Evolutionary conservation across 345 rosid genomes (phyloP), one percentile per base, ranked within the genome.

Genomic region (Viola odorata): DNA sequence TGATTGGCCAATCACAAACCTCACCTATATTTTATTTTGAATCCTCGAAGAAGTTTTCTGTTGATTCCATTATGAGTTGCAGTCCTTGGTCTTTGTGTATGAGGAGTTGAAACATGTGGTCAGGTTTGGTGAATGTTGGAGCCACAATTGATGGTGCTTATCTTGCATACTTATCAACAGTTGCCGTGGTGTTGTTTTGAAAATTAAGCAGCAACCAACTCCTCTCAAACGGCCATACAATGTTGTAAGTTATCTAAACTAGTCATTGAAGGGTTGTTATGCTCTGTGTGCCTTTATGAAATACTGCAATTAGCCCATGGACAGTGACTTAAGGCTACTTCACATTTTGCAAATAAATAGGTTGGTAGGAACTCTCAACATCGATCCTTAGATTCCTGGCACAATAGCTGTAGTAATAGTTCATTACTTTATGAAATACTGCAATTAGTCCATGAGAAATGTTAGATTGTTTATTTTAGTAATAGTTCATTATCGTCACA

Each of bases 231-330:
- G 11, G 32, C 37, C n/a, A 5, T 17, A 16, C 16, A 8, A 14
- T 13, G 44, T n/a, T 16, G 39, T 45, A 42, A 45, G 36, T 14
- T 49, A n/a, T 57, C 12, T 45, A 52, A 44, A 53, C 55, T 39
- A 45, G 45, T 60, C 65, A 59, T 39, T 5, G 38, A 13, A 53
- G 44, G 52, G 42, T 52, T 67, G 53, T 45, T 67, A 64, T 53
- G 58, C 51, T 58, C 17, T 32, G 62, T 41, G 50, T 54, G 50
- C 6, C 41, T 41, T 65, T 57, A 49, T 47, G 16, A 39, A 55
- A 40, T 17, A 39, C 9, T 50, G 13, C 32, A 45, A 10, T 36
- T 64, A 54, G 42, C 52, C 51, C 45, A 37, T 9, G 32, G 37
- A 38, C 7, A 45, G 53, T 52, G 37, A 53, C 49, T 7, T 13